Evolutionary conservation across 2,329 filamentous ascomycete genomes (phyloP), one percentile per base, ranked within the genome.

Genomic region (Colletotrichum trifolii): DNA sequence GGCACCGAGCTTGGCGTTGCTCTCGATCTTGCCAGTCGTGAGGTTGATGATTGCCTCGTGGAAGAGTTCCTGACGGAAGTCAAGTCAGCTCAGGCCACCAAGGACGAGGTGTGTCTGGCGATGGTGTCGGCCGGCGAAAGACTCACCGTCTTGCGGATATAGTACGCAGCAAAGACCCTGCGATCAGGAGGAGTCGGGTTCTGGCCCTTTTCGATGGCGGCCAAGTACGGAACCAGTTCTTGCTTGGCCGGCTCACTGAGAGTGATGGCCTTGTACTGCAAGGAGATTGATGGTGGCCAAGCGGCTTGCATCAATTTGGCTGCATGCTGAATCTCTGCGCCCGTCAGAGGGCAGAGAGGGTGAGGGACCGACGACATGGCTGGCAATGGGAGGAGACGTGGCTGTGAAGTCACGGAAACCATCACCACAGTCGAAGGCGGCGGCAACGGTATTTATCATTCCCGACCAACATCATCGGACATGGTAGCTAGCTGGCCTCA

Each of bases 251-350:
- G 85, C 71, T 89, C 86, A 46, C 81, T 77, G n/a, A 89, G 75
- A n/a, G 83, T 90, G 34, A 90, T 79, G 47, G 79, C 78, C 73
- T 90, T 90, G 81, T 89, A 91, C 55, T 89, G 85, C 47, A 89
- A 73, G 36, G 85, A 79, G 2, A 83, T 84, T 33, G 81, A 79
- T 11, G 78, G 75, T 0, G 87, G 87, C 85, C 87, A 90, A 60
- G 81, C 77, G 50, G 75, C 73, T 62, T 77, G 82, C 67, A 90
- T 78, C 38, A 89, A 75, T 2, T 74, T 69, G 7, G 83, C 79
- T 35, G 82, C 81, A 48, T 80, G 76, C 12, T 77, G 77, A 67
- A 91, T 89, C 73, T 91, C 88, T 25, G 76, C 71, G n/a, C 80
- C 80, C 35, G 81, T 84, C 46, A 90, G 78, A 39, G 88, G 87